These are phyloP conservation scores for Ocimum tenuiflorum DNA, from an alignment of 257 asterid species.

Conservation along the genomic window DNA sequence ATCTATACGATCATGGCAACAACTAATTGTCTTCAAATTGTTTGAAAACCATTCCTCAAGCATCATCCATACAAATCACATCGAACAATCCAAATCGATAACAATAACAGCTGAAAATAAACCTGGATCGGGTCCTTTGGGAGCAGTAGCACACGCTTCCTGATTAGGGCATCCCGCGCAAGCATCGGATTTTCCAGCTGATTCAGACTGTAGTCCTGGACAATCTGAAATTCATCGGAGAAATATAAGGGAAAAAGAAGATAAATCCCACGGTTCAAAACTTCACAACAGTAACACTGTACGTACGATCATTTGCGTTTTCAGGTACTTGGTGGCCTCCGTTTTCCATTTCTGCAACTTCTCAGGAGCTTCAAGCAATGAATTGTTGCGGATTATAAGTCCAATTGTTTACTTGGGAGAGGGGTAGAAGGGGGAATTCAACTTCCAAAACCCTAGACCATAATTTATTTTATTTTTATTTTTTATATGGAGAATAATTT, in stretches of 20 bases:
- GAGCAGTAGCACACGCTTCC: slow-evolving; percentile 88
- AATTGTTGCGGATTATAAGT: not conserved
- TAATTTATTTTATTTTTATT: too few species aligned
- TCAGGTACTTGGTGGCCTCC: slow-evolving; percentile 44
- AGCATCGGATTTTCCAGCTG: slow-evolving; percentile 75
- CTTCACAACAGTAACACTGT: not conserved
- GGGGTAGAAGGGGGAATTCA: not conserved
- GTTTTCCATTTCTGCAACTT: slow-evolving; percentile 14
- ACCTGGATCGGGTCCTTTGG: slow-evolving; percentile 96
- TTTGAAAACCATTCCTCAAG: not conserved
- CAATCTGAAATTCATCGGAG: slow-evolving; percentile 46
- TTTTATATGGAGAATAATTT: too few species aligned
- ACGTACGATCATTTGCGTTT: slow-evolving; percentile 58
- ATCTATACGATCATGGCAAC: not conserved
- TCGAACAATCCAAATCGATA: not conserved
- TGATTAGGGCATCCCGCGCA: slow-evolving; percentile 90
- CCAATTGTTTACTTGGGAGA: slow-evolving; percentile 2
- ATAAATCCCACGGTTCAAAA: not conserved
- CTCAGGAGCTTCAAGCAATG: not conserved
- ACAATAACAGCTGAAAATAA: not conserved
- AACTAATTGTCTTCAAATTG: not conserved
- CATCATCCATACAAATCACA: not conserved
- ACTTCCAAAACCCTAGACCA: slow-evolving; percentile 10
- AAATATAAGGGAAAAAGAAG: not conserved
- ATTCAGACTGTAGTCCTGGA: slow-evolving; percentile 79